Evolutionary conservation across 108 stramenopile species (phyloP).

Genomic region (Aurantiochytrium sp.): DNA sequence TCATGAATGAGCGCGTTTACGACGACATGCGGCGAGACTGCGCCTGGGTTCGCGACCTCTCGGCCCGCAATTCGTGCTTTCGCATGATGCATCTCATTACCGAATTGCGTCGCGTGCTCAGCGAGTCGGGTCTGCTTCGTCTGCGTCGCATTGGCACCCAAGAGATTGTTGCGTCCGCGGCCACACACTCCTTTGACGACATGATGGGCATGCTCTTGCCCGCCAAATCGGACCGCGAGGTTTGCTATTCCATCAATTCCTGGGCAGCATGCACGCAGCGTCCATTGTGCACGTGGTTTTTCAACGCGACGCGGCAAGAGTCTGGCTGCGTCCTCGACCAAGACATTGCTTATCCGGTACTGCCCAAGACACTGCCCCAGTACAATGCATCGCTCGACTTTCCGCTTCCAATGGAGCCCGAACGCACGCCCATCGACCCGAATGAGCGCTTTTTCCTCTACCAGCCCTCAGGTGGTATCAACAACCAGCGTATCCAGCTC

Average conservation of each 20-base stretch:
- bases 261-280: neutral
- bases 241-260: neutral
- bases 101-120: neutral
- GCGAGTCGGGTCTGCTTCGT: neutral
- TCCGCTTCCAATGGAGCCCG: neutral
- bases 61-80: neutral
- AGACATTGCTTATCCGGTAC: neutral
- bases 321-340: neutral
- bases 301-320: neutral
- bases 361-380: neutral
- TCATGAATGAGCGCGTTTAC: neutral
- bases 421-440: neutral
- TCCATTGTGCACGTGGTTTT: neutral
- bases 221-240: neutral
- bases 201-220: neutral
- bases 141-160: neutral
- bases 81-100: neutral
- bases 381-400: neutral
- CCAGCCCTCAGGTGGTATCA: neutral
- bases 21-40: neutral
- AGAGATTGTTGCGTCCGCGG: neutral
- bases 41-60: neutral
- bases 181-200: neutral
- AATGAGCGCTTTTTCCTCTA: neutral
- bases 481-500: slow-evolving; percentile 10